Percentiles rank a stretch among this genome's conserved stretches.
Conservation (phyloP, 768 basidiomycete genomes). For the Suillus subalutaceus region DNA sequence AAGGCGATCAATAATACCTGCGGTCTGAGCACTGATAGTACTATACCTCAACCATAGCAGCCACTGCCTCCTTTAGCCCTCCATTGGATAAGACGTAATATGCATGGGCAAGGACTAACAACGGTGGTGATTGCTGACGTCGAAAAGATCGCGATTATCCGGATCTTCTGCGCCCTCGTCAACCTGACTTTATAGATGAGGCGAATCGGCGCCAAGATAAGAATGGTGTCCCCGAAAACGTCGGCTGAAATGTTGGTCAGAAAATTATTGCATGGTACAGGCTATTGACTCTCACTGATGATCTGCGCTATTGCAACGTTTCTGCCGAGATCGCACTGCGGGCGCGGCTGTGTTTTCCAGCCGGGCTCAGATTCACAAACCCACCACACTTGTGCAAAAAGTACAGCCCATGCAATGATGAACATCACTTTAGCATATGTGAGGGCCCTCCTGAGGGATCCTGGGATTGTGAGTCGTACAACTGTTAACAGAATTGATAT, state of each 20-base stretch:
- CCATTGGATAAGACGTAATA: slow-evolving; percentile 25
- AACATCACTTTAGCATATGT: not conserved
- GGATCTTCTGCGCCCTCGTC: slow-evolving; percentile 41
- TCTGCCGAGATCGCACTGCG: not conserved
- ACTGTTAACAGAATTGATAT: not conserved
- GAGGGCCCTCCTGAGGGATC: not conserved
- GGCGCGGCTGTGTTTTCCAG: not conserved
- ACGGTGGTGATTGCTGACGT: slow-evolving; percentile 54
- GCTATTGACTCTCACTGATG: not conserved
- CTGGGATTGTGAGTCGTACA: not conserved
- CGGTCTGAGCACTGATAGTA: not conserved
- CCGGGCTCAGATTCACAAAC: not conserved
- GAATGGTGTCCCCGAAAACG: slow-evolving; percentile 46
- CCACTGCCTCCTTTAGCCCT: not conserved
- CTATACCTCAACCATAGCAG: not conserved
- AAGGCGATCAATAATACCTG: not conserved
- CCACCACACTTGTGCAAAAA: not conserved
- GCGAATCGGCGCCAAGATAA: slow-evolving; percentile 48
- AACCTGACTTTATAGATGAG: slow-evolving; percentile 47
- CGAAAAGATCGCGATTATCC: slow-evolving; percentile 51
- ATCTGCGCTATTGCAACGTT: not conserved
- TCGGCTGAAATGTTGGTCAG: slow-evolving; percentile 42
- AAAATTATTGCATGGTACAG: not conserved
- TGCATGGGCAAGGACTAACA: slow-evolving; percentile 47
- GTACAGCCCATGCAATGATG: not conserved